These are phyloP conservation scores for Moricandia arvensis DNA, from an alignment of 345 rosid genomes.

Conservation along the genomic window DNA sequence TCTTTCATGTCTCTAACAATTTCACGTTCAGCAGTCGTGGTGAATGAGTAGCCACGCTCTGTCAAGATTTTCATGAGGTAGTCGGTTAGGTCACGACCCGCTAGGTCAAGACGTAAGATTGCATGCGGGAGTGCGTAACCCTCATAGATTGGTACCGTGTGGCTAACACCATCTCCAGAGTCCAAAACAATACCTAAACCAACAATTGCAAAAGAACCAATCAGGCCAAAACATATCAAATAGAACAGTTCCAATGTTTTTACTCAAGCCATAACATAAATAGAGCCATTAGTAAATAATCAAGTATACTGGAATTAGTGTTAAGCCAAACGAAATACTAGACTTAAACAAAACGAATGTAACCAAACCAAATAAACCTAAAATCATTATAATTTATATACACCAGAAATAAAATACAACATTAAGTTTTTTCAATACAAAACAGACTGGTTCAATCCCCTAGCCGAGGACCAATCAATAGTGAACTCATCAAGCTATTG, in stretches of 20 bases:
- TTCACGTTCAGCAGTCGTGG: conserved; percentile 72
- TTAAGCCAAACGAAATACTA: background rate
- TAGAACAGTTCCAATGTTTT: background rate
- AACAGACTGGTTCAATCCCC: background rate
- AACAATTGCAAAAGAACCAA: conserved; percentile 30
- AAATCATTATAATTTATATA: background rate
- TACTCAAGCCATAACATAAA: background rate
- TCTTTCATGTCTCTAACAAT: conserved; percentile 76
- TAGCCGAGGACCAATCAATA: background rate
- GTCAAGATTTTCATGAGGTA: conserved; percentile 66
- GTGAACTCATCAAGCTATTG: background rate
- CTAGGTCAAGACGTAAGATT: conserved; percentile 66
- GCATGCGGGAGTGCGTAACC: conserved; percentile 75
- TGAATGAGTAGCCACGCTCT: conserved; percentile 74
- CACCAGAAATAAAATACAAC: background rate
- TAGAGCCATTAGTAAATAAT: background rate
- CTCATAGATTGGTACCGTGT: conserved; percentile 71
- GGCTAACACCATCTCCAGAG: conserved; percentile 81
- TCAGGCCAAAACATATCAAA: background rate
- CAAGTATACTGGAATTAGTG: background rate
- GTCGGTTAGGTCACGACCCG: conserved; percentile 73
- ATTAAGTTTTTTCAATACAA: background rate
- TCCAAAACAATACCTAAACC: conserved; percentile 56
- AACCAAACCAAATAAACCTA: background rate
- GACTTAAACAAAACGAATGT: background rate